phyloP scores from a whole-genome alignment of 2,329 filamentous ascomycete species.

The Cladobotryum mycophilum region DNA sequence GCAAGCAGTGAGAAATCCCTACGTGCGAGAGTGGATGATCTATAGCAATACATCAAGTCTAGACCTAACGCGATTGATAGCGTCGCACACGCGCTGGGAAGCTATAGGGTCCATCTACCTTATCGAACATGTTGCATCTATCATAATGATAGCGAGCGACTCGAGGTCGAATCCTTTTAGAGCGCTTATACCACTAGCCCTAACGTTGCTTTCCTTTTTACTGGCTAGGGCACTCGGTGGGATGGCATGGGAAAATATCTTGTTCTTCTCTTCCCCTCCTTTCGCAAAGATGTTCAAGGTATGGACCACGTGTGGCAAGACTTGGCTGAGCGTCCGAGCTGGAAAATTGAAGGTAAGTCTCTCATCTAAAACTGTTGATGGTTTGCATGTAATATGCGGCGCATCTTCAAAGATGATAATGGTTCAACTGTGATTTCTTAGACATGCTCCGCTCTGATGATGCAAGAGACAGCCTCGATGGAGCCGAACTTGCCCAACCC shows the following conservation, averaged over 20 bases:
- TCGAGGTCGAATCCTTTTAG: no score
- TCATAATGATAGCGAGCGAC: background rate
- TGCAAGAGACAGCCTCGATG: conserved; percentile 4
- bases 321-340: conserved; percentile 5
- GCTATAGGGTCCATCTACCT: no score
- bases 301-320: conserved; percentile 10
- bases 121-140: no score
- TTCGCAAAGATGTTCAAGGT: conserved; percentile 3
- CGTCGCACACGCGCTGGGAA: background rate
- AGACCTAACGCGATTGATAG: background rate
- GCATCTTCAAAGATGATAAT: conserved; percentile 13
- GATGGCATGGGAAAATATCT: conserved; percentile 23
- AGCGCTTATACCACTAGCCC: background rate
- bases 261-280: conserved; percentile 1
- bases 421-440: no score
- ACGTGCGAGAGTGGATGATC: background rate
- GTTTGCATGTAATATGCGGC: no score
- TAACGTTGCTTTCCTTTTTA: conserved; percentile 21
- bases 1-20: background rate
- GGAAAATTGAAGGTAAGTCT: conserved; percentile 14
- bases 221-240: conserved; percentile 33
- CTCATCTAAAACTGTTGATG: no score
- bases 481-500: conserved; percentile 29
- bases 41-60: background rate
- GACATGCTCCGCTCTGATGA: background rate